These are phyloP conservation scores for Myxozyma vanderwaltii DNA, from an alignment of 805 yeast species.

Conservation along the genomic window DNA sequence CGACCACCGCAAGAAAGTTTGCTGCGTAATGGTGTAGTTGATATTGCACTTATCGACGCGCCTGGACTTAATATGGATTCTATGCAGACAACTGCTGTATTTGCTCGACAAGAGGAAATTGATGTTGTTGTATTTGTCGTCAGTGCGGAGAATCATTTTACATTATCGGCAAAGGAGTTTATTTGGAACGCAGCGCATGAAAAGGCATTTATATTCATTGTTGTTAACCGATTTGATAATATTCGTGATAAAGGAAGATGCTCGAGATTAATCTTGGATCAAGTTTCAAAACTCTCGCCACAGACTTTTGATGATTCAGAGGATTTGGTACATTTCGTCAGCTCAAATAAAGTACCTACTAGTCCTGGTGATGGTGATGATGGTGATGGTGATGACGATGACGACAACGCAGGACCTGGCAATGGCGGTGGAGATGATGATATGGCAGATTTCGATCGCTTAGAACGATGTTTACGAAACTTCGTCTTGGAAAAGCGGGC, in stretches of 20 bases:
- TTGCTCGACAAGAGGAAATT: constrained; percentile 94
- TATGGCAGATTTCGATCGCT: constrained; percentile 63
- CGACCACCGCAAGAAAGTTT: constrained; percentile 69
- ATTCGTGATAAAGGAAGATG: constrained; percentile 82
- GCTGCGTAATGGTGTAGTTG: constrained; percentile 85
- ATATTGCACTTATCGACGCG: constrained; percentile 90
- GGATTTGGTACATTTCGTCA: constrained; percentile 93
- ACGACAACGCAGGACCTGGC: constrained; percentile 39
- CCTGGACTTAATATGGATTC: constrained; percentile 96
- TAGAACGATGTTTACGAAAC: constrained; percentile 81
- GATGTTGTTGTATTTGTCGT: constrained; percentile 96
- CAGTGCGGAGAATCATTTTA: constrained; percentile 93
- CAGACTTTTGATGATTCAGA: constrained; percentile 83
- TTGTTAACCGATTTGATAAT: constrained; percentile 87
- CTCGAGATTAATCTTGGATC: constrained; percentile 73
- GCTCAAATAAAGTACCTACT: constrained; percentile 56
- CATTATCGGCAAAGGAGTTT: constrained; percentile 91
- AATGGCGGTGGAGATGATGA: constrained; percentile 20
- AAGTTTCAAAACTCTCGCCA: constrained; percentile 82
- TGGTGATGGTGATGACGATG: constrained; percentile 40
- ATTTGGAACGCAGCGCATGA: constrained; percentile 88
- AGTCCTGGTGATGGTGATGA: constrained; percentile 46
- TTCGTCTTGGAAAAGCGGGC: constrained; percentile 89
- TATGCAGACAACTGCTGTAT: constrained; percentile 90
- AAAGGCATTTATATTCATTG: constrained; percentile 88